Percentiles rank a stretch among this genome's conserved stretches.
phyloP scores from a whole-genome alignment of 1,139 yeast genomes.

The Geotrichum cucujoidarum region DNA sequence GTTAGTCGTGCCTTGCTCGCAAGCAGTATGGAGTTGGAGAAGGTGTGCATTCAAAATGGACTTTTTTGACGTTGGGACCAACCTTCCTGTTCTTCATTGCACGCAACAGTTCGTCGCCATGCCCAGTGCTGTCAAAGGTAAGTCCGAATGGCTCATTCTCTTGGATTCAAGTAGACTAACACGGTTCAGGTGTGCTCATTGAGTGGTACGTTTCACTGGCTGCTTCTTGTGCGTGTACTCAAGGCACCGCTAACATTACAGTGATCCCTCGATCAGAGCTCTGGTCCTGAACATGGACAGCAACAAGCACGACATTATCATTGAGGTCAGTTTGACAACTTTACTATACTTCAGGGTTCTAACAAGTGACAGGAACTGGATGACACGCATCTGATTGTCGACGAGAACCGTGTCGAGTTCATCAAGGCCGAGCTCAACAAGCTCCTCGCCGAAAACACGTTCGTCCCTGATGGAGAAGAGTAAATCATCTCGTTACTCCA shows the following conservation, averaged over 20 bases:
- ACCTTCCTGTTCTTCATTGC: no score
- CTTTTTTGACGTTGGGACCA: no score
- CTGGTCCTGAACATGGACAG: conserved; percentile 76
- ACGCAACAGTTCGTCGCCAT: no score
- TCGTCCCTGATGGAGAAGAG: conserved; percentile 74
- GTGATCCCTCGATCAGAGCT: conserved; percentile 92
- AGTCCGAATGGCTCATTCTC: no score
- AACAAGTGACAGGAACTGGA: conserved; percentile 58
- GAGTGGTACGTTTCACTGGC: no score
- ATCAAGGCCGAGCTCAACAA: conserved; percentile 74
- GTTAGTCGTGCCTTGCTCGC: no score
- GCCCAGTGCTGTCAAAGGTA: conserved; percentile 33
- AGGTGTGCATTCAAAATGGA: no score
- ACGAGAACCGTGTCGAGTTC: conserved; percentile 65
- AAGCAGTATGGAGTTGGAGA: no score
- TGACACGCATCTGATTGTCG: conserved; percentile 81
- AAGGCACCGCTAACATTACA: conserved; percentile 16
- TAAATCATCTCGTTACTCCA: no score
- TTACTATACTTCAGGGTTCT: no score
- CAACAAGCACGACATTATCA: conserved; percentile 64
- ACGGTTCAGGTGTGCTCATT: conserved; percentile 24
- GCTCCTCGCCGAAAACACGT: conserved; percentile 73
- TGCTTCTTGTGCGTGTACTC: no score
- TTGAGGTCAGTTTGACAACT: conserved; percentile 44
- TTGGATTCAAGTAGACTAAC: no score